Percentiles rank a stretch among this genome's conserved stretches.
phyloP scores from a whole-genome alignment of 2,329 filamentous ascomycete genomes.

The Elsinoe necatrix region DNA sequence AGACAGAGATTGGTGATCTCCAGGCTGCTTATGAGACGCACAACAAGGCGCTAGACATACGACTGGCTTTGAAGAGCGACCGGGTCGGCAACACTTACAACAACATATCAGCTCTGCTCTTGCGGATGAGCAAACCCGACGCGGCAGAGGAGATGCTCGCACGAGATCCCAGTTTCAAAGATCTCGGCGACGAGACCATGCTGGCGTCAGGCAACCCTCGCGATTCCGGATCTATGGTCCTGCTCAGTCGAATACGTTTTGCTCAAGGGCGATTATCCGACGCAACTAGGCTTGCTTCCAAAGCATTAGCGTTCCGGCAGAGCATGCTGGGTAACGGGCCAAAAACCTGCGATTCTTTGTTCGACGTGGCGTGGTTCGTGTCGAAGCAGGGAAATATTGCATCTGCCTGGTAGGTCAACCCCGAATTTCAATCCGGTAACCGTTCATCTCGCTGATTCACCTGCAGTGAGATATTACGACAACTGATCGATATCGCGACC shows the following conservation, averaged over 20 bases:
- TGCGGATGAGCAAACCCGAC: slow-evolving; percentile 30
- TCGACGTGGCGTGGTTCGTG: slow-evolving; percentile 16
- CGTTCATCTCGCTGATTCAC: too few species aligned
- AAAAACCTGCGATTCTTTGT: slow-evolving; percentile 20
- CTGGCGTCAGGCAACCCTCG: slow-evolving; percentile 24
- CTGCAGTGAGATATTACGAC: background rate
- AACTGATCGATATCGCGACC: slow-evolving; percentile 4
- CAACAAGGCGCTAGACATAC: slow-evolving; percentile 27
- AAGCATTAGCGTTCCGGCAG: slow-evolving; percentile 19
- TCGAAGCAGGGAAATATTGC: background rate
- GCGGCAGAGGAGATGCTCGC: slow-evolving; percentile 31
- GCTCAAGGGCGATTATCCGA: slow-evolving; percentile 19
- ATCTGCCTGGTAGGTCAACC: background rate
- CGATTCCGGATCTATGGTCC: slow-evolving; percentile 20
- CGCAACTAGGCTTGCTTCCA: slow-evolving; percentile 19
- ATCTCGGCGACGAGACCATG: slow-evolving; percentile 33
- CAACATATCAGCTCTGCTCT: slow-evolving; percentile 32
- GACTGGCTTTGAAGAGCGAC: slow-evolving; percentile 26
- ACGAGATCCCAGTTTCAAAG: slow-evolving; percentile 29
- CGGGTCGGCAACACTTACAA: slow-evolving; percentile 34
- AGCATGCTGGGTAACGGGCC: slow-evolving; percentile 16
- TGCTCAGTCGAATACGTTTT: slow-evolving; percentile 19
- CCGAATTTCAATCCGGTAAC: too few species aligned
- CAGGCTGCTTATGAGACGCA: slow-evolving; percentile 26
- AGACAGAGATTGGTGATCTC: slow-evolving; percentile 29